Conservation (phyloP, 2,329 filamentous ascomycete species). For the Talaromyces sp. region DNA sequence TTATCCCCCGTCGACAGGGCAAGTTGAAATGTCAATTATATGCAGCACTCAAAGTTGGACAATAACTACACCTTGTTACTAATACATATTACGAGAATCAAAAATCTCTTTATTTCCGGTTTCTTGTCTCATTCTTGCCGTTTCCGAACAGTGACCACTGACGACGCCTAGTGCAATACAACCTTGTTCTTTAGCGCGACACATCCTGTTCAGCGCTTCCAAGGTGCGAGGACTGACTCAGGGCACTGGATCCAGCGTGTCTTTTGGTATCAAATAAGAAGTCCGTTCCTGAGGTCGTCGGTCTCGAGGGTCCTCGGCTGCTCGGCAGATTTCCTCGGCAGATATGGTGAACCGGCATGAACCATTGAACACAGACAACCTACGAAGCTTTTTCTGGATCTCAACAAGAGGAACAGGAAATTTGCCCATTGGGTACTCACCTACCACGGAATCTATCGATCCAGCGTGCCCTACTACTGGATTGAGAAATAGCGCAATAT, state of each 20-base stretch:
- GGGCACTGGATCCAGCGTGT: not conserved
- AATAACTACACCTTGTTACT: not conserved
- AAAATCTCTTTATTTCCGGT: not conserved
- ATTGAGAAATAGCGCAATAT: not conserved
- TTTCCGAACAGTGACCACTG: not conserved
- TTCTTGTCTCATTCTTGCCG: not conserved
- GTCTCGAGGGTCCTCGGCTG: not conserved
- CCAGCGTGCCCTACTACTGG: not conserved
- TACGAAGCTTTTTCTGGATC: no score
- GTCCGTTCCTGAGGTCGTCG: not conserved
- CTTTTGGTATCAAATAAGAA: not conserved
- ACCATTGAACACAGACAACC: not conserved
- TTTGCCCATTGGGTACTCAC: not conserved
- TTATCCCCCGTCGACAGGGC: not conserved
- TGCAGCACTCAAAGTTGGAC: not conserved
- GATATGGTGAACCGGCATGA: not conserved
- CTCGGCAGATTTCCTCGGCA: no score
- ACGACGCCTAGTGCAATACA: not conserved
- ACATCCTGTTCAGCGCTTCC: not conserved
- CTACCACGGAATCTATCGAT: not conserved
- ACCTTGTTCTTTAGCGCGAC: not conserved
- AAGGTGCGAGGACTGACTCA: not conserved
- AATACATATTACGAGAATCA: not conserved
- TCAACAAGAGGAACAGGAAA: not conserved
- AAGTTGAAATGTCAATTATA: not conserved